These are phyloP conservation scores for Magnusiomyces suaveolens DNA, from an alignment of 1,139 yeast species.

Conservation along the genomic window DNA sequence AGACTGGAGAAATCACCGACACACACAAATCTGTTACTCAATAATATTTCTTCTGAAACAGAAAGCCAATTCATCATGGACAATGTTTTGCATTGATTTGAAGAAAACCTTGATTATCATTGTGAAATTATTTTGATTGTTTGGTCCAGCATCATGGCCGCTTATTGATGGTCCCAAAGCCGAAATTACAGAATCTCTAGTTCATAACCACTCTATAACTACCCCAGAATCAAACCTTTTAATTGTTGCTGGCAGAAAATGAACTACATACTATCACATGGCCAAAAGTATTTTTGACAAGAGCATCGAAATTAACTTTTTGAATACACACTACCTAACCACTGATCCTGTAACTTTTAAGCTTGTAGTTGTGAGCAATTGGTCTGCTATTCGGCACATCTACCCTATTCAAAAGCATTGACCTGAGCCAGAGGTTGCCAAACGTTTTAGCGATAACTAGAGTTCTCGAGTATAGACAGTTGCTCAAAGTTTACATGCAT, in stretches of 20 bases:
- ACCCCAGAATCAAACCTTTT: constrained; percentile 65
- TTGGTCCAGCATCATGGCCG: constrained; percentile 96
- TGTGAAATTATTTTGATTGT: constrained; percentile 89
- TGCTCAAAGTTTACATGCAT: constrained; percentile 62
- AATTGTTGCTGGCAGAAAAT: constrained; percentile 93
- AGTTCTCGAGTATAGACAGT: constrained; percentile 79
- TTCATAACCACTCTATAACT: constrained; percentile 77
- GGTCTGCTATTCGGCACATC: constrained; percentile 60
- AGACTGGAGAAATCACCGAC: constrained; percentile 94
- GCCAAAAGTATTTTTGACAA: constrained; percentile 87
- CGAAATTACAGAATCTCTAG: constrained; percentile 63
- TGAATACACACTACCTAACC: constrained; percentile 33
- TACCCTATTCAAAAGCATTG: constrained; percentile 73
- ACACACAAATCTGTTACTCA: constrained; percentile 53
- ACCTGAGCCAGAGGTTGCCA: constrained; percentile 66
- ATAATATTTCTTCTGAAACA: constrained; percentile 80
- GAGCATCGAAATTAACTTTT: constrained; percentile 46
- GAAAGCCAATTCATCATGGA: constrained; percentile 82
- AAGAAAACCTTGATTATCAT: constrained; percentile 66
- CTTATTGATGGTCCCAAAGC: constrained; percentile 78
- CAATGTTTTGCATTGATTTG: constrained; percentile 79
- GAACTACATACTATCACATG: constrained; percentile 98
- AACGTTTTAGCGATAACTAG: constrained; percentile 75
- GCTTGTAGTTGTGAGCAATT: constrained; percentile 65
- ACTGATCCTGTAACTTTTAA: constrained; percentile 57